Conservation (phyloP, 2,329 filamentous ascomycete genomes). For the Colletotrichum magnum region DNA sequence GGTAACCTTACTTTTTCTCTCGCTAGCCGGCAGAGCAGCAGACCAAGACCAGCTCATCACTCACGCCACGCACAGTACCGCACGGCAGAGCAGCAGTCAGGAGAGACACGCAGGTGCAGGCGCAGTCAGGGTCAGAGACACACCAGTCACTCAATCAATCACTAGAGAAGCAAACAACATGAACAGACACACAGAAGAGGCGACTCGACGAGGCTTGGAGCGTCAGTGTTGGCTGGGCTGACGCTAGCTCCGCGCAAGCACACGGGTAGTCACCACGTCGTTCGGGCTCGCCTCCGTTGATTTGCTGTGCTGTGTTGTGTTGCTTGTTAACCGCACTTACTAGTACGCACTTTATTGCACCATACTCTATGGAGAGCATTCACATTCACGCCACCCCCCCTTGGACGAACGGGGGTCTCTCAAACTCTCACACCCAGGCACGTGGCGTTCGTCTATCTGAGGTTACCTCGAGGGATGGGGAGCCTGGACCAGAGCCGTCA, state of each 20-base stretch:
- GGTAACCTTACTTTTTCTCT: background rate
- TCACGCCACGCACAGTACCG: background rate
- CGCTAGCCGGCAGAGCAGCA: background rate
- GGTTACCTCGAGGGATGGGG: conserved; percentile 6
- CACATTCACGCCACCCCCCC: no score
- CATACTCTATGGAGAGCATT: no score
- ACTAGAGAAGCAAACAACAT: background rate
- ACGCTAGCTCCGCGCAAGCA: conserved; percentile 35
- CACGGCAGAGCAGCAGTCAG: background rate
- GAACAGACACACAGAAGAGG: background rate
- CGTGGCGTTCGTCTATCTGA: conserved; percentile 37
- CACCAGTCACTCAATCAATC: background rate
- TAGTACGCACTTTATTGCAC: no score
- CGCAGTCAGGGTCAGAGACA: background rate
- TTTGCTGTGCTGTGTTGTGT: background rate
- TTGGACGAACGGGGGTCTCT: conserved; percentile 13
- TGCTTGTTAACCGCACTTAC: background rate
- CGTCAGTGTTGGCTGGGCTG: conserved; percentile 14
- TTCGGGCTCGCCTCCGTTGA: conserved; percentile 9
- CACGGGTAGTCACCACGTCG: conserved; percentile 4
- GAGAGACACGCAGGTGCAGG: background rate
- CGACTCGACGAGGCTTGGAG: no score
- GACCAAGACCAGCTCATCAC: background rate
- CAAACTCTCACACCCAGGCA: conserved; percentile 20
- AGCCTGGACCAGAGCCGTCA: conserved; percentile 13